Conservation (phyloP, 1,139 yeast species). For the Arxiozyma heterogenica region DNA sequence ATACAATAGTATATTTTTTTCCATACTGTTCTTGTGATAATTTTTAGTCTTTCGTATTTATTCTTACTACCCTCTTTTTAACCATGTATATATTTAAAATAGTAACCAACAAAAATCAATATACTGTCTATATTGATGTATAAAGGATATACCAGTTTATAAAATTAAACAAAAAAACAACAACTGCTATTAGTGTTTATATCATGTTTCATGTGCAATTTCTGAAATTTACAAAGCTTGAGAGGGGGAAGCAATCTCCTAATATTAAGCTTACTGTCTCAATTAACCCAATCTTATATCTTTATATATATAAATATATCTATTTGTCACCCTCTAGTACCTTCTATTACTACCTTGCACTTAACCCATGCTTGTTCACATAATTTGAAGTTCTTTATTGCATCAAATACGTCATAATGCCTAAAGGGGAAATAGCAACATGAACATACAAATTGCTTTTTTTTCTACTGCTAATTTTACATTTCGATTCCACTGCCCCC, state of each 20-base stretch:
- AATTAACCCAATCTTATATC: neutral
- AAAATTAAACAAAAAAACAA: too few species aligned
- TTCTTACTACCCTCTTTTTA: too few species aligned
- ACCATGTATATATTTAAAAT: too few species aligned
- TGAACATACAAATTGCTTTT: neutral
- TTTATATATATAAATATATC: too few species aligned
- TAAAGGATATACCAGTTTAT: too few species aligned
- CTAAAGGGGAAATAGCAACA: neutral
- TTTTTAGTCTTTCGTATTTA: too few species aligned
- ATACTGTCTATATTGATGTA: too few species aligned
- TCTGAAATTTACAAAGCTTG: neutral
- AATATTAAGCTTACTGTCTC: neutral
- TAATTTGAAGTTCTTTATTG: neutral
- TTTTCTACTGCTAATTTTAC: neutral
- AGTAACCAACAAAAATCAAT: too few species aligned
- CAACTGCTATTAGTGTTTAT: too few species aligned
- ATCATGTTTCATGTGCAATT: neutral
- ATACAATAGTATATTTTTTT: constrained; percentile 53
- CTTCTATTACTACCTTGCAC: neutral
- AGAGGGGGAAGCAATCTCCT: neutral
- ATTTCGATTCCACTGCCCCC: neutral
- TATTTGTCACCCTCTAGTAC: too few species aligned
- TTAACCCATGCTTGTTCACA: too few species aligned
- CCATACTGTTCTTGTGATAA: neutral
- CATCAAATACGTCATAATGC: neutral